Base-by-base conservation (phyloP, 1,139 yeast genomes). In the Yamadazyma mexicana region DNA sequence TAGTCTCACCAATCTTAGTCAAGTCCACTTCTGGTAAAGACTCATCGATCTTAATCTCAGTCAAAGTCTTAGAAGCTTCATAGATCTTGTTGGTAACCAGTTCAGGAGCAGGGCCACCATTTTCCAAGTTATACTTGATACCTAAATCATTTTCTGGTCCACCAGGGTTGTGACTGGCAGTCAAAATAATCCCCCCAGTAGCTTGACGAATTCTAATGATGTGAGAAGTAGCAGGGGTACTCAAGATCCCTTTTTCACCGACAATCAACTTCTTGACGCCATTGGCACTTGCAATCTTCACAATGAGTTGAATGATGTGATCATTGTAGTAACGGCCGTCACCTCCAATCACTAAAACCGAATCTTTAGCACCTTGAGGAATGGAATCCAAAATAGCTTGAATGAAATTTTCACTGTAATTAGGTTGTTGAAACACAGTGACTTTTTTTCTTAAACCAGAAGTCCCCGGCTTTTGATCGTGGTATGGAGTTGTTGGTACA, bases 91-190 rank as follows among this genome's bases (percentile, higher is more conserved):
- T 77, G 20, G 98, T 92, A 46, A 92, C 94, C 15, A 85, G 70
- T 63, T 92, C 98, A 4, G 98, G 98, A n/a, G 98, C 98, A 30
- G 98, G 98, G 2, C 97, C 98, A 49, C 98, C 98, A 58, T 92
- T 91, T 47, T 87, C 80, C 64, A 94, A 73, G 64, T 92, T 92
- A 73, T 92, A 92, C 71, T 92, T 92, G 71, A 92, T 92, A 43
- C 98, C 98, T 62, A 91, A 78, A 60, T 92, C 98, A 48, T 87
- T 81, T 27, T 75, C 67, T 44, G 97, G 97, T 5, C 98, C 98
- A 61, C 98, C 98, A n/a, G 98, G 98, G 65, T 92, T 92, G 66
- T 92, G 98, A 26, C 96, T 86, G 3, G 98, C 98, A 16, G 98
- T 92, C 57, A 92, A 74, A 49, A 94, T 88, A 62, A 92, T 89